phyloP scores from a whole-genome alignment of 2,329 filamentous ascomycete genomes.

The Venturia nashicola region DNA sequence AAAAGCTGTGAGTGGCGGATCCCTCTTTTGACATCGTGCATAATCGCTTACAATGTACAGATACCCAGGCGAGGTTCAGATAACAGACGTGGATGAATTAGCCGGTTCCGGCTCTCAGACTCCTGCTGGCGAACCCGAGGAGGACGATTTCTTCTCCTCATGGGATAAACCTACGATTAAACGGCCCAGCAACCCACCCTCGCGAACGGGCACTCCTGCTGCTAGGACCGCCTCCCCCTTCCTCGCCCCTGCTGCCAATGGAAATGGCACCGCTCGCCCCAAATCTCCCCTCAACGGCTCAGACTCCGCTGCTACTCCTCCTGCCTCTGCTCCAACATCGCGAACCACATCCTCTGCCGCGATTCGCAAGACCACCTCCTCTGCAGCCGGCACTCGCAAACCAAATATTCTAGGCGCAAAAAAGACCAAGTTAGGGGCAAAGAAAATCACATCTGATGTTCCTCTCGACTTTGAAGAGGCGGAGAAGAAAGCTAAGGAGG shows the following conservation, averaged over 20 bases:
- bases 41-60: conserved; percentile 31
- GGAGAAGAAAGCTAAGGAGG: conserved; percentile 93
- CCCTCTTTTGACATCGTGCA: neutral
- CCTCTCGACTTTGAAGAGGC: conserved; percentile 86
- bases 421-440: conserved; percentile 39
- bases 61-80: conserved; percentile 72
- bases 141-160: conserved; percentile 95
- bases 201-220: conserved; percentile 75
- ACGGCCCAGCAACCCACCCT: conserved; percentile 84
- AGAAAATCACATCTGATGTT: conserved; percentile 64
- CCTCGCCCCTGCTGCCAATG: conserved; percentile 56
- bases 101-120: conserved; percentile 51
- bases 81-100: conserved; percentile 58
- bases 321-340: conserved; percentile 25
- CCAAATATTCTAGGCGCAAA: conserved; percentile 75
- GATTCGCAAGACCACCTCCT: conserved; percentile 60
- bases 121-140: conserved; percentile 59
- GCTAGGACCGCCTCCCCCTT: conserved; percentile 84
- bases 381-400: conserved; percentile 56
- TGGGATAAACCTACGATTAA: conserved; percentile 99
- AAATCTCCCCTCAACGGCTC: conserved; percentile 59
- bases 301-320: conserved; percentile 35
- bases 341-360: conserved; percentile 60
- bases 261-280: conserved; percentile 53
- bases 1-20: conserved; percentile 55